Percentiles rank a stretch among this genome's conserved stretches.
Evolutionary conservation across 768 basidiomycete genomes (phyloP).

Genomic region (Coprinellus aureogranulatus): DNA sequence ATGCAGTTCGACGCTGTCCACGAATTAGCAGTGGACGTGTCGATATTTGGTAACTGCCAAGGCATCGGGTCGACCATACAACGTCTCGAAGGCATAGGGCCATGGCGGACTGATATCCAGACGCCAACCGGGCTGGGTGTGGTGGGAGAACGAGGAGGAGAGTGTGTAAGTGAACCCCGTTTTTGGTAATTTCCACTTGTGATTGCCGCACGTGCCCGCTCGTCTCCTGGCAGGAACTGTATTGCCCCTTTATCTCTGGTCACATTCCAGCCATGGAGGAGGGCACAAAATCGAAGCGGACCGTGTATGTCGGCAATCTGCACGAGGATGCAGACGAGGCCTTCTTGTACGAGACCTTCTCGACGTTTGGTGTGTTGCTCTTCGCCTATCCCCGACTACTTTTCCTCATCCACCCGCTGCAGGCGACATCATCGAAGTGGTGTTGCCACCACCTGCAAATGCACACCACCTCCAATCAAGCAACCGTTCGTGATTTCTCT

Average conservation of each 20-base stretch:
- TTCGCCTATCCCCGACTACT: not conserved
- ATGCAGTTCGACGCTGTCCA: not conserved
- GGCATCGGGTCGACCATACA: too few relatives aligned
- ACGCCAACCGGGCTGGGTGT: not conserved
- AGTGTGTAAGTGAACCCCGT: not conserved
- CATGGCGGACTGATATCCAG: too few relatives aligned
- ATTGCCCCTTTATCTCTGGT: slow-evolving; percentile 3
- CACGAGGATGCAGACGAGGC: slow-evolving; percentile 81
- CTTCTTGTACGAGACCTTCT: slow-evolving; percentile 74
- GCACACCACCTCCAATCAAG: slow-evolving; percentile 58
- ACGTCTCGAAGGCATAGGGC: too few relatives aligned
- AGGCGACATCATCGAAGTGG: slow-evolving; percentile 94
- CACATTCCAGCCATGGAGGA: slow-evolving; percentile 58
- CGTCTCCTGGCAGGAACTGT: slow-evolving; percentile 1
- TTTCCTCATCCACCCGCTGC: slow-evolving; percentile 7
- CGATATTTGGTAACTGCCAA: too few relatives aligned
- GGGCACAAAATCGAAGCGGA: slow-evolving; percentile 81
- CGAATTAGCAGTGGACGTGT: too few relatives aligned
- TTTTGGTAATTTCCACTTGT: slow-evolving; percentile 2
- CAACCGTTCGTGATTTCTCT: slow-evolving; percentile 3
- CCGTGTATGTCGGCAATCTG: slow-evolving; percentile 81
- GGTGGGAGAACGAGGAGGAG: slow-evolving; percentile 2
- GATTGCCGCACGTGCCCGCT: slow-evolving; percentile 14
- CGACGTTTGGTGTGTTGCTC: slow-evolving; percentile 71
- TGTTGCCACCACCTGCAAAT: slow-evolving; percentile 70